phyloP scores from a whole-genome alignment of 2,329 filamentous ascomycete genomes.

The Nemania abortiva region DNA sequence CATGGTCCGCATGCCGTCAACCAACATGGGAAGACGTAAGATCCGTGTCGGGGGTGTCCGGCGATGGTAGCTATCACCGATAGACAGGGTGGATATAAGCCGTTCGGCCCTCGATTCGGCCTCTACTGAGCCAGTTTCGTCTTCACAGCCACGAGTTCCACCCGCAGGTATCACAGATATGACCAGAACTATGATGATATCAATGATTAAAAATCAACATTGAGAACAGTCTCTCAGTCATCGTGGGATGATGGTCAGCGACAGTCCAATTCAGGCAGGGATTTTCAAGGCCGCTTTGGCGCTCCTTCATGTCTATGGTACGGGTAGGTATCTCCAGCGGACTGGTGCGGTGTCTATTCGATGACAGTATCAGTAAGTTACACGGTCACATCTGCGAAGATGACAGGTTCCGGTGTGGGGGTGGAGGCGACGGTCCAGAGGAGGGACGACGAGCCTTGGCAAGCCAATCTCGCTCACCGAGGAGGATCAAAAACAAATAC shows the following conservation, averaged over 20 bases:
- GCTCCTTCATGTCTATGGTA: neutral
- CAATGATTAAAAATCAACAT: neutral
- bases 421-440: conserved; percentile 4
- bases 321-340: neutral
- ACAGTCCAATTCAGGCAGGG: neutral
- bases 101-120: neutral
- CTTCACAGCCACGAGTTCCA: neutral
- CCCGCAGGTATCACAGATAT: neutral
- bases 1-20: conserved; percentile 10
- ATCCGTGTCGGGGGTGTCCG: neutral
- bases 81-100: conserved; percentile 2
- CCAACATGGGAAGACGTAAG: conserved; percentile 11
- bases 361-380: neutral
- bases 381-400: conserved; percentile 11
- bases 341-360: conserved; percentile 1
- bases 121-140: neutral
- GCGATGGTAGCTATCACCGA: neutral
- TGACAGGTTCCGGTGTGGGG: conserved; percentile 22
- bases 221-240: neutral
- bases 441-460: conserved; percentile 1
- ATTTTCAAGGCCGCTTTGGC: neutral
- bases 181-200: neutral
- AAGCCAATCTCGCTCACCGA: conserved; percentile 12
- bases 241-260: conserved; percentile 13
- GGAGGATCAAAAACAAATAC: neutral